Evolutionary conservation across 208 protist species (phyloP).

Genomic region (Phytomonas sp.): DNA sequence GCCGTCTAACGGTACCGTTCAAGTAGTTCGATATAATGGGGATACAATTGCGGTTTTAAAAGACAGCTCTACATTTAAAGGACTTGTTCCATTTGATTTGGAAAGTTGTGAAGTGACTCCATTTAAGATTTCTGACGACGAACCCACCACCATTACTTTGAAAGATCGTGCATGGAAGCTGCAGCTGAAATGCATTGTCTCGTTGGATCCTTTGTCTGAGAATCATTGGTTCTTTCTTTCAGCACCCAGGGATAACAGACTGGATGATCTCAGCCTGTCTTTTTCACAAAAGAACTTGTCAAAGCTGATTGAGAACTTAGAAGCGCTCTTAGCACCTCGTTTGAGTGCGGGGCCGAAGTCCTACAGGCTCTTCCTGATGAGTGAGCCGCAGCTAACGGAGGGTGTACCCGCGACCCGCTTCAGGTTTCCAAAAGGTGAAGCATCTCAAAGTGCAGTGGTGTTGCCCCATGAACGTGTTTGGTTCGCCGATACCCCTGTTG

Average conservation of each 20-base stretch:
- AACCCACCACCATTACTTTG: background rate
- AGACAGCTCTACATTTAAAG: background rate
- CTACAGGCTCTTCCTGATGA: background rate
- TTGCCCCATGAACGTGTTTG: conserved; percentile 30
- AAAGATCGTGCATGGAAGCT: background rate
- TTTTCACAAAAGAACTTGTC: background rate
- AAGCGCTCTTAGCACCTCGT: background rate
- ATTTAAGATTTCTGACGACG: background rate
- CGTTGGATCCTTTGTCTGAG: background rate
- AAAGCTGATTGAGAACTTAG: background rate
- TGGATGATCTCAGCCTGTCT: background rate
- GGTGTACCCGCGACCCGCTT: background rate
- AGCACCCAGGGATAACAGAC: background rate
- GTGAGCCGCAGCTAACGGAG: background rate
- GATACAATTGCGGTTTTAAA: background rate
- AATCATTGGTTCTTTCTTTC: background rate
- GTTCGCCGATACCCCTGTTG: conserved; percentile 24
- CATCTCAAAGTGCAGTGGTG: background rate
- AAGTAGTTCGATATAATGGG: background rate
- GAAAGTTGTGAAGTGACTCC: background rate
- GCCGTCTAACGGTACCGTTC: background rate
- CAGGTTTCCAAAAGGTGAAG: background rate
- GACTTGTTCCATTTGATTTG: background rate
- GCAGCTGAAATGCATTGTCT: background rate
- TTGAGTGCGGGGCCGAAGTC: background rate